Percentiles rank a stretch among this genome's conserved stretches.
These are phyloP conservation scores for Trichophyton rubrum DNA, from an alignment of 2,329 filamentous ascomycete genomes.

Conservation along the genomic window DNA sequence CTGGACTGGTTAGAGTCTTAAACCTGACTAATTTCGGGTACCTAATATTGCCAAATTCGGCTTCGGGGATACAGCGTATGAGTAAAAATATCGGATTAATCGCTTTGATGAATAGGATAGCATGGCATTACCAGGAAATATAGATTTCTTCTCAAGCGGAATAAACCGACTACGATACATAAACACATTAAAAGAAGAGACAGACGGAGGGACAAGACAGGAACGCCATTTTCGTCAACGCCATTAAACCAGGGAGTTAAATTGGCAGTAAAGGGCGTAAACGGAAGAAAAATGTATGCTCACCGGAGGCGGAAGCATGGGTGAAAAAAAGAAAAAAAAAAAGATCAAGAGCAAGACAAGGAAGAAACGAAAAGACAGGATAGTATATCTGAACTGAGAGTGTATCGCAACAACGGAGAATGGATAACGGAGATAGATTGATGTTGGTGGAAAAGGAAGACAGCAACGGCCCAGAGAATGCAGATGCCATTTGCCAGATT, in stretches of 20 bases:
- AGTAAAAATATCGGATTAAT: too few species aligned
- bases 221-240: not conserved
- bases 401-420: not conserved
- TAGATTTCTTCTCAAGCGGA: not conserved
- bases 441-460: not conserved
- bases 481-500: not conserved
- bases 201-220: not conserved
- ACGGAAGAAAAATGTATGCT: not conserved
- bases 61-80: too few species aligned
- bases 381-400: not conserved
- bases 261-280: not conserved
- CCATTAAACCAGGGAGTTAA: not conserved
- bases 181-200: not conserved
- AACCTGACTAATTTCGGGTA: not conserved
- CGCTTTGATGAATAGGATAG: not conserved
- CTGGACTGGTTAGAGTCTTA: constrained; percentile 44
- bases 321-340: not conserved
- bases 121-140: not conserved
- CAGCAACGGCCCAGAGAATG: not conserved
- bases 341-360: not conserved
- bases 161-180: not conserved
- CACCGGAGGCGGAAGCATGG: not conserved
- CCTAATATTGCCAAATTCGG: not conserved
- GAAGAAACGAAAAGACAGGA: not conserved
- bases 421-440: too few species aligned